Percentiles rank a stretch among this genome's conserved stretches.
These are phyloP conservation scores for Torulaspora delbrueckii DNA, from an alignment of 805 yeast species.

Conservation along the genomic window DNA sequence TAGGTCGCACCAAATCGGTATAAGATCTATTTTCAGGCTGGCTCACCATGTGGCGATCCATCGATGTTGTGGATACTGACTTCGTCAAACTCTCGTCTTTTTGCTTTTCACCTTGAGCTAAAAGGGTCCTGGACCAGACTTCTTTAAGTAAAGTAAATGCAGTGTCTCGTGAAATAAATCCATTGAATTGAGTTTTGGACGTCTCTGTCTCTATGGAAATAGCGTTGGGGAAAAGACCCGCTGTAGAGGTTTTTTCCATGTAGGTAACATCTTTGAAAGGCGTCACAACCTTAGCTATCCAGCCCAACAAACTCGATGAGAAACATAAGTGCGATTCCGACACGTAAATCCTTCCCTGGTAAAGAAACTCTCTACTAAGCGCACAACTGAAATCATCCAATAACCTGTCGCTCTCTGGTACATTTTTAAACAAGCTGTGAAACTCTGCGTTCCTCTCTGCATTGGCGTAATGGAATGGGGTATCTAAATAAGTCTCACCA, in stretches of 20 bases:
- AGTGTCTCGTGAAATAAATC: constrained; percentile 76
- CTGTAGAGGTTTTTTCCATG: constrained; percentile 73
- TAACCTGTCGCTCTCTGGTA: constrained; percentile 65
- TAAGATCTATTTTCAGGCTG: constrained; percentile 4
- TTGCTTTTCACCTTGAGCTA: constrained; percentile 14
- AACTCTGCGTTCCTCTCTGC: constrained; percentile 65
- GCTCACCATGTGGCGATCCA: constrained; percentile 2
- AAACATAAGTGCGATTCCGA: constrained; percentile 78
- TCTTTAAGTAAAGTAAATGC: constrained; percentile 65
- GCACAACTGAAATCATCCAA: constrained; percentile 91
- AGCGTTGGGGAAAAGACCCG: constrained; percentile 88
- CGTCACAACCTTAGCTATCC: constrained; percentile 79
- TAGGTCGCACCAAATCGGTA: constrained; percentile 8
- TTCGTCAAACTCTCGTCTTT: background rate
- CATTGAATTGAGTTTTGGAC: constrained; percentile 75
- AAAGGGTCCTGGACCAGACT: constrained; percentile 50
- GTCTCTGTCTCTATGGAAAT: constrained; percentile 61
- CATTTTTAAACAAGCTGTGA: constrained; percentile 63
- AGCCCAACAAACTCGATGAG: constrained; percentile 74
- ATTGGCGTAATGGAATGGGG: constrained; percentile 61
- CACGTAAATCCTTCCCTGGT: constrained; percentile 83
- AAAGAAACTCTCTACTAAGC: constrained; percentile 72
- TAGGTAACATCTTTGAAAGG: constrained; percentile 61
- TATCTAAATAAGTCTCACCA: constrained; percentile 53
- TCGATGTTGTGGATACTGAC: background rate